Evolutionary conservation across 2,329 filamentous ascomycete genomes (phyloP), one percentile per base, ranked within the genome.

Genomic region (Coniochaeta sp.): DNA sequence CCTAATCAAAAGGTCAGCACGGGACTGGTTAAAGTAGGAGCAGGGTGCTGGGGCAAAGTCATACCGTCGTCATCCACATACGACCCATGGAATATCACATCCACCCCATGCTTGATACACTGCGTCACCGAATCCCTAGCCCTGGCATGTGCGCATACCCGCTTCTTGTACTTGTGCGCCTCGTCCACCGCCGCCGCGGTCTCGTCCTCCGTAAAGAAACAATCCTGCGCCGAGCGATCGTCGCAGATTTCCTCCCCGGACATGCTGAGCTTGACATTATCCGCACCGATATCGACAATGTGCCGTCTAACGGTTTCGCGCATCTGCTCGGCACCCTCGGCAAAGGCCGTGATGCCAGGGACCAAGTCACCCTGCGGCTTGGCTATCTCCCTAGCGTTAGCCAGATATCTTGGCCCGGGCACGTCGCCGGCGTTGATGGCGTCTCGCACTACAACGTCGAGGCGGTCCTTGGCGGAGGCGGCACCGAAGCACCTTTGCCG

Each of bases 381-480:
- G 2, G 73, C 71, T 50, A 78, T 76, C 57, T 79, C 75, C 53
- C 72, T 68, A 0, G 69, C 71, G 56, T 77, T 79, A 1, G 74
- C 72, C 0, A 77, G 64, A 50, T 67, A 74, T 14, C 74, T 63
- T 3, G 74, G 75, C 1, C 74, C 75, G 1, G 74, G 71, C 6
- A 77, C 68, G 49, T 71, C 62, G 0, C 74, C 76, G 1, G 66
- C 65, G 30, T 77, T 77, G 55, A 79, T 77, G 0, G 70, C 72
- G 56, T 77, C 67, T 27, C 74, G 62, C 40, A 77, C 67, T 2
- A 75, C 75, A 13, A 71, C 57, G 53, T 77, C 75, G 0, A 76
- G 62, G 10, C 72, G 61, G 10, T 71, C 65, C 50, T 75, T 72
- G 1, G 73, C 73, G 3, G 72, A 71, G 4, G 73, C 73, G 1